Conservation (phyloP, 257 asterid genomes). For the Striga asiatica region DNA sequence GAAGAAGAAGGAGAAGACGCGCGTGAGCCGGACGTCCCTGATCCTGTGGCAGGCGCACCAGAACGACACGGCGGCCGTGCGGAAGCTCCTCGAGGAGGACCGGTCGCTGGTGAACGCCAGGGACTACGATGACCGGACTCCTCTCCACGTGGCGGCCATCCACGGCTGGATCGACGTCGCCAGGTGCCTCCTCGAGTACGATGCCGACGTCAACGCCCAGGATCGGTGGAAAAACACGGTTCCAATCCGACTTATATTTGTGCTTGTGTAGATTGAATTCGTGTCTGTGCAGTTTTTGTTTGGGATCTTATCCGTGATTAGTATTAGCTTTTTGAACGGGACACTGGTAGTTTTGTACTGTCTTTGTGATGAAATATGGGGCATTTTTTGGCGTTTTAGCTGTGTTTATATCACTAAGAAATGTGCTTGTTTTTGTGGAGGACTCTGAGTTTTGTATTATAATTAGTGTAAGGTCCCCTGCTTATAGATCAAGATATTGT, state of each 20-base stretch:
- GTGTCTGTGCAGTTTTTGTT: background rate
- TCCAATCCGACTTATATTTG: background rate
- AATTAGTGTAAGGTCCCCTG: too few species aligned
- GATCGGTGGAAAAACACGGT: constrained; percentile 99
- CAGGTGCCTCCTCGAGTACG: constrained; percentile 62
- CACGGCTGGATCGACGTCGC: constrained; percentile 96
- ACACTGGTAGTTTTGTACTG: constrained; percentile 1
- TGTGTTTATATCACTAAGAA: background rate
- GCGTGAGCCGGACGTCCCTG: constrained; percentile 75
- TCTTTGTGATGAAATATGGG: constrained; percentile 2
- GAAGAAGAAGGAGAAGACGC: constrained; percentile 78
- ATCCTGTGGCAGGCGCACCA: constrained; percentile 98
- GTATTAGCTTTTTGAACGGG: background rate
- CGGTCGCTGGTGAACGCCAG: constrained; percentile 60
- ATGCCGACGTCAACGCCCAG: constrained; percentile 94
- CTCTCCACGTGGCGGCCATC: constrained; percentile 96
- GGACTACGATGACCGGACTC: constrained; percentile 85
- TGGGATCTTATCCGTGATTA: background rate
- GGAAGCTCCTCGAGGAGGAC: constrained; percentile 96
- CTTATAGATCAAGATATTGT: constrained; percentile 4
- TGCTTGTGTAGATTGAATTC: background rate
- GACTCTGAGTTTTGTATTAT: too few species aligned
- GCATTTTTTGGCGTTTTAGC: background rate
- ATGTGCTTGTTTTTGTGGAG: background rate
- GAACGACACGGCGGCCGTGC: constrained; percentile 65